Conservation (phyloP, 1,139 yeast species). For the Taiozyma sp. region DNA sequence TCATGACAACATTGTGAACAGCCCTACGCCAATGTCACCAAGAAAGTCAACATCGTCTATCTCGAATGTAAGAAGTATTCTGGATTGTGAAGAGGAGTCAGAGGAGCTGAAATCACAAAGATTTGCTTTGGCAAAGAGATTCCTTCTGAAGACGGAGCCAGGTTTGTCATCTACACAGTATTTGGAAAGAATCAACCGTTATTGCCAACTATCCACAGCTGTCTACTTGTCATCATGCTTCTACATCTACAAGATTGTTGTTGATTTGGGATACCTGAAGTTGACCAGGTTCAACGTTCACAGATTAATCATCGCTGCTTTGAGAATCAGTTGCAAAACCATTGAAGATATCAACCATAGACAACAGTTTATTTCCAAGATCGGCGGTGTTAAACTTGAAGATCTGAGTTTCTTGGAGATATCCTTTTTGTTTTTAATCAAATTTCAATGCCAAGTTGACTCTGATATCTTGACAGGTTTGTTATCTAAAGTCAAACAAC, state of each 20-base stretch:
- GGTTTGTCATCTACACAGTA: constrained; percentile 31
- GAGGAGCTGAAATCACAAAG: constrained; percentile 5
- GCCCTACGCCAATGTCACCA: constrained; percentile 10
- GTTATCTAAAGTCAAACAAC: constrained; percentile 5
- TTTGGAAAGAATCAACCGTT: constrained; percentile 34
- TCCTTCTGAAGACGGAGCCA: constrained; percentile 34
- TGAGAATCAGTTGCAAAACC: constrained; percentile 44
- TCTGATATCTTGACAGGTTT: constrained; percentile 3
- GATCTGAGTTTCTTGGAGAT: constrained; percentile 44
- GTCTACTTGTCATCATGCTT: constrained; percentile 35
- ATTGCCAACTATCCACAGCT: constrained; percentile 37
- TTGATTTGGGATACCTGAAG: constrained; percentile 27
- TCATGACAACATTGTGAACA: not conserved
- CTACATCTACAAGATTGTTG: constrained; percentile 31
- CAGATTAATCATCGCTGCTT: constrained; percentile 41
- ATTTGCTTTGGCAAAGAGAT: constrained; percentile 26
- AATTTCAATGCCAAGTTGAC: constrained; percentile 24
- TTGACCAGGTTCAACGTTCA: constrained; percentile 39
- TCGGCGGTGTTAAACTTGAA: constrained; percentile 41
- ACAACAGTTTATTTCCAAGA: constrained; percentile 45
- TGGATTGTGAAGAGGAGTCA: not conserved
- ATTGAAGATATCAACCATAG: constrained; percentile 47
- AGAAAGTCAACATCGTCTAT: constrained; percentile 4
- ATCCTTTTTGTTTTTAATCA: constrained; percentile 36
- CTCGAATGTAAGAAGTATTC: not conserved